phyloP scores from a whole-genome alignment of 345 rosid genomes.

The Noccaea caerulescens region DNA sequence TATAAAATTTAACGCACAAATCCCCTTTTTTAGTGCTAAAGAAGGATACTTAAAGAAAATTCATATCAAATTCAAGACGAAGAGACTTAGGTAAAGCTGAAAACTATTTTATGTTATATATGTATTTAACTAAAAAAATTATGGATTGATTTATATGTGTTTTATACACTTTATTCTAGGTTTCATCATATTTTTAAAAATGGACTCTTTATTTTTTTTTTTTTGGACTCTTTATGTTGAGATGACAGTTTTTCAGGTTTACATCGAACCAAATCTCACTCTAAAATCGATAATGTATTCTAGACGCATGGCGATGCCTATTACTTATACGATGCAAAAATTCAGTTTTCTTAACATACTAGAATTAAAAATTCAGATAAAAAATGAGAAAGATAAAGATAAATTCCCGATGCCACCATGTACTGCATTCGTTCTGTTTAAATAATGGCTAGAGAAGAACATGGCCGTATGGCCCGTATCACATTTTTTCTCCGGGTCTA shows the following conservation, averaged over 20 bases:
- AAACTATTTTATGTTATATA: no score
- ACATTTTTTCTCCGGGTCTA: background rate
- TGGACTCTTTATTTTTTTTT: no score
- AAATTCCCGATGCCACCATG: slow-evolving; percentile 25
- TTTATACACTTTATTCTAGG: no score
- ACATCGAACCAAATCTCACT: no score
- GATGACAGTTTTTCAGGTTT: no score
- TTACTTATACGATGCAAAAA: background rate
- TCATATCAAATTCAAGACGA: background rate
- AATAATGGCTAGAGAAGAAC: slow-evolving; percentile 47
- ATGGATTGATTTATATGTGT: no score
- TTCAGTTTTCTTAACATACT: background rate
- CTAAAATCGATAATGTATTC: no score
- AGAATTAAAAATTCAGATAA: background rate
- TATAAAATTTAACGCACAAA: slow-evolving; percentile 17
- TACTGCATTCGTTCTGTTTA: slow-evolving; percentile 37
- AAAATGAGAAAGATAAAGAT: background rate
- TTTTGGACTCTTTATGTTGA: no score
- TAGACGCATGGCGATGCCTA: slow-evolving; percentile 15
- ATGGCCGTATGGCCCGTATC: slow-evolving; percentile 3
- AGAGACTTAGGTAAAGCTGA: background rate
- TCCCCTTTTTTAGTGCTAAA: slow-evolving; percentile 31
- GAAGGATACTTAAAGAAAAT: background rate
- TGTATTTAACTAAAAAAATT: no score
- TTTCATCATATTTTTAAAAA: no score